Percentiles rank a stretch among this genome's conserved stretches.
Conservation (phyloP, 78 protist genomes). For the Guillardia theta region DNA sequence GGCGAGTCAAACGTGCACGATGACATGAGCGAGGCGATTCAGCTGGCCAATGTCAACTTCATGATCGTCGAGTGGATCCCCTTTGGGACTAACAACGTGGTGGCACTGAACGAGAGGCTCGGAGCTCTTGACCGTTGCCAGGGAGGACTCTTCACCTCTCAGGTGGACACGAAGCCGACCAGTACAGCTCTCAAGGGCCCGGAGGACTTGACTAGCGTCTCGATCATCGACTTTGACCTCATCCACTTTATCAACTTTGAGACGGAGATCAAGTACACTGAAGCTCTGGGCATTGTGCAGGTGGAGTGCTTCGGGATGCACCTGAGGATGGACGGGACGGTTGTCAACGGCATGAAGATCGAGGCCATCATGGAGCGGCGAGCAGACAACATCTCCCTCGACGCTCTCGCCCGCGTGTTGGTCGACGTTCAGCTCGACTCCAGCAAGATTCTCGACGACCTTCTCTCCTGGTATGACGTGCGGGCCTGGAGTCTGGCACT, state of each 20-base stretch:
- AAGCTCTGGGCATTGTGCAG: neutral
- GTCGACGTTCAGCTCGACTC: constrained; percentile 38
- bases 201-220: neutral
- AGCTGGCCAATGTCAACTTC: neutral
- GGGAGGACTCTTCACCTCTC: neutral
- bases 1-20: neutral
- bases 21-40: neutral
- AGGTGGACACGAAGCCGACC: neutral
- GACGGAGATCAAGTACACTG: neutral
- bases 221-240: neutral
- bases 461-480: neutral
- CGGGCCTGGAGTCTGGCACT: neutral
- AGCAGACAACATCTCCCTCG: constrained; percentile 33
- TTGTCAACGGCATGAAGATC: neutral
- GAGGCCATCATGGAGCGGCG: constrained; percentile 42
- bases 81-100: constrained; percentile 18
- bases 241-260: neutral
- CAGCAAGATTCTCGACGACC: neutral
- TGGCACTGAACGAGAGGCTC: neutral
- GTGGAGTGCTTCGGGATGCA: constrained; percentile 51
- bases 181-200: neutral
- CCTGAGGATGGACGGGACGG: constrained; percentile 42
- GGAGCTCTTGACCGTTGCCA: neutral
- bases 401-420: constrained; percentile 31
- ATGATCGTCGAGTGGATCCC: constrained; percentile 52